Evolutionary conservation across 345 rosid species (phyloP).

Genomic region (Hevea brasiliensis): DNA sequence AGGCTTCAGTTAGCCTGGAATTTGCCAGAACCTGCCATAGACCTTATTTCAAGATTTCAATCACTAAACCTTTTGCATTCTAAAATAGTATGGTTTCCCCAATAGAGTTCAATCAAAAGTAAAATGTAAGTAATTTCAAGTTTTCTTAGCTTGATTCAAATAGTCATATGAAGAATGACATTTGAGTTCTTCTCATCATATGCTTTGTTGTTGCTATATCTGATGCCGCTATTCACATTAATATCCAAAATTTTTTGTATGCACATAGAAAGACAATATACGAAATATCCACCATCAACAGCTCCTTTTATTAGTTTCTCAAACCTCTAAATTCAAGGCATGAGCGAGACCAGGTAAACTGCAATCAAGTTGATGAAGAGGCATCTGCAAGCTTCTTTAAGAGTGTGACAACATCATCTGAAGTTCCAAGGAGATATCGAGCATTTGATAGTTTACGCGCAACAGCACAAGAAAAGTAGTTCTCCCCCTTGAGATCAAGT

Average conservation of each 20-base stretch:
- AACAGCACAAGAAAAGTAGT: conserved; percentile 63
- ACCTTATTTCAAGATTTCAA: too few species aligned
- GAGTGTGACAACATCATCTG: conserved; percentile 45
- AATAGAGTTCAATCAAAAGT: neutral
- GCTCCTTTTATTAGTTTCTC: neutral
- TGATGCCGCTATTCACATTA: neutral
- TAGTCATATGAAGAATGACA: too few species aligned
- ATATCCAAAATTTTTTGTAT: neutral
- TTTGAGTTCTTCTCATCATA: neutral
- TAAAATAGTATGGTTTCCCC: neutral
- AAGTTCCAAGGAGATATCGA: conserved; percentile 45
- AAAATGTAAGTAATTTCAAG: neutral
- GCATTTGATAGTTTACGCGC: conserved; percentile 50
- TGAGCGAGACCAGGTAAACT: neutral
- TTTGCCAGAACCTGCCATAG: too few species aligned
- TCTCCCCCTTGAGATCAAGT: conserved; percentile 50
- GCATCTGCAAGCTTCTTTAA: conserved; percentile 34
- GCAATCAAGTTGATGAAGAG: conserved; percentile 12
- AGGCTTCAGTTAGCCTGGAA: too few species aligned
- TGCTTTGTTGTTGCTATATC: neutral
- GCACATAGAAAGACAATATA: neutral
- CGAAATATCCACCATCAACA: neutral
- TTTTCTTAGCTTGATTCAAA: too few species aligned
- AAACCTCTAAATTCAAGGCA: neutral
- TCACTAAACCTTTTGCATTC: too few species aligned